Evolutionary conservation across 73 alveolate species (phyloP).

Genomic region (Uronychia setigera): DNA sequence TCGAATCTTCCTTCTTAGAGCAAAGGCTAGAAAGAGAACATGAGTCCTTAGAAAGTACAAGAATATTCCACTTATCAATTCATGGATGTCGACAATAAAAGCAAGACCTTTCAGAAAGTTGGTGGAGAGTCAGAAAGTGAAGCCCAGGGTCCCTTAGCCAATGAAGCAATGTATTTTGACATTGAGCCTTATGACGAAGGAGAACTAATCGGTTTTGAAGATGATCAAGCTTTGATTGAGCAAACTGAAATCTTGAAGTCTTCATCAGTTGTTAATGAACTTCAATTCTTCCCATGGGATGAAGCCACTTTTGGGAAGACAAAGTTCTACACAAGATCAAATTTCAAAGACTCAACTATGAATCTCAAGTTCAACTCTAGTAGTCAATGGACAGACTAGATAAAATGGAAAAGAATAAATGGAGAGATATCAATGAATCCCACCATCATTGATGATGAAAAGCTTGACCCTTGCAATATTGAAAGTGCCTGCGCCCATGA

Average conservation of each 20-base stretch:
- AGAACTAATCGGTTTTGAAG: slow-evolving; percentile 39
- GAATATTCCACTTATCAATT: neutral
- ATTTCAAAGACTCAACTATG: slow-evolving; percentile 1
- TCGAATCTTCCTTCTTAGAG: neutral
- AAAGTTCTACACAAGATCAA: slow-evolving; percentile 30
- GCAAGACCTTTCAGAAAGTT: neutral
- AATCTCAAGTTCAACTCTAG: neutral
- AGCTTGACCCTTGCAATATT: slow-evolving; percentile 32
- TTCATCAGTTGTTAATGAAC: slow-evolving; percentile 30
- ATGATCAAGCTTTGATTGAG: slow-evolving; percentile 28
- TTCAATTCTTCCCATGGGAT: slow-evolving; percentile 50
- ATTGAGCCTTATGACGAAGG: slow-evolving; percentile 31
- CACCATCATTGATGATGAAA: slow-evolving; percentile 22
- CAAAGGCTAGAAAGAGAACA: neutral
- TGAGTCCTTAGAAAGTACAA: neutral
- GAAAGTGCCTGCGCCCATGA: slow-evolving; percentile 2
- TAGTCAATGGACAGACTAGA: neutral
- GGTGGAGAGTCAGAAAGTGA: slow-evolving; percentile 1
- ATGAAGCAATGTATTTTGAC: slow-evolving; percentile 69
- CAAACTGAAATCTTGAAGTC: slow-evolving; percentile 21
- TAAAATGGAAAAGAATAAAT: slow-evolving; percentile 29
- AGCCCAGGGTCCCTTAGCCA: slow-evolving; percentile 33
- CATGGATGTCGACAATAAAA: neutral
- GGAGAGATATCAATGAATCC: slow-evolving; percentile 43
- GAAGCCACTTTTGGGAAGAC: slow-evolving; percentile 20